phyloP scores from a whole-genome alignment of 2,329 filamentous ascomycete species.

The Neoscytalidium dimidiatum region DNA sequence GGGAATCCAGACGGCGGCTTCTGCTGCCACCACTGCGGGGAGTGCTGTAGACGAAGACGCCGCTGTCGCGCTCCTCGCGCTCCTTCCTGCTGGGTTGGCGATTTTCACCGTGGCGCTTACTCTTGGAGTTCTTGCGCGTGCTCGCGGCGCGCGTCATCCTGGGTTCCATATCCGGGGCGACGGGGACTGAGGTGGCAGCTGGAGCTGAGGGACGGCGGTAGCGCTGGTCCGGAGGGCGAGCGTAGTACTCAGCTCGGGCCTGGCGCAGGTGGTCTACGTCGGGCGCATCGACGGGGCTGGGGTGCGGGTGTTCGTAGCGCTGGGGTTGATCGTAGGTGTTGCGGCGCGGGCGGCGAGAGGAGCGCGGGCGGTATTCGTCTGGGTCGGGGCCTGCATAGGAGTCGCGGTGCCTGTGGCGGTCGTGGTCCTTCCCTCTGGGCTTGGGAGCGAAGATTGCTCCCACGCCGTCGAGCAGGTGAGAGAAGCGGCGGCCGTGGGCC shows the following conservation, averaged over 20 bases:
- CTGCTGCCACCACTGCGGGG: conserved; percentile 10
- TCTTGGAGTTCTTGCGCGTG: conserved; percentile 14
- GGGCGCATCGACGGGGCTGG: conserved; percentile 21
- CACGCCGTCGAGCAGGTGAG: conserved; percentile 7
- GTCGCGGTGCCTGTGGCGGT: background rate
- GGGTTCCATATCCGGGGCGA: conserved; percentile 27
- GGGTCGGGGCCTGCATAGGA: background rate
- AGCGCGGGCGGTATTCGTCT: background rate
- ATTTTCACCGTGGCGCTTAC: conserved; percentile 32
- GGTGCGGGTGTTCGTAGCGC: background rate
- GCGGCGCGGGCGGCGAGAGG: conserved; percentile 9
- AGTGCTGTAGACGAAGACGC: conserved; percentile 18
- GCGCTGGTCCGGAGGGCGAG: conserved; percentile 29
- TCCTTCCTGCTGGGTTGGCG: conserved; percentile 4
- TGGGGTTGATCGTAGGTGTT: background rate
- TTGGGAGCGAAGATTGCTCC: conserved; percentile 13
- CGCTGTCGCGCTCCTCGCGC: conserved; percentile 15
- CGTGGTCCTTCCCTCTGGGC: background rate
- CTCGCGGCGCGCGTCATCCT: conserved; percentile 25
- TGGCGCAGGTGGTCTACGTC: conserved; percentile 44
- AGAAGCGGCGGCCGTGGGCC: background rate
- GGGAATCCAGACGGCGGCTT: background rate
- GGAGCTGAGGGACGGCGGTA: conserved; percentile 16
- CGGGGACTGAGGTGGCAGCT: background rate
- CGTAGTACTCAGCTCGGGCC: conserved; percentile 41